phyloP scores from a whole-genome alignment of 805 yeast species.

The Kuraishia molischiana region DNA sequence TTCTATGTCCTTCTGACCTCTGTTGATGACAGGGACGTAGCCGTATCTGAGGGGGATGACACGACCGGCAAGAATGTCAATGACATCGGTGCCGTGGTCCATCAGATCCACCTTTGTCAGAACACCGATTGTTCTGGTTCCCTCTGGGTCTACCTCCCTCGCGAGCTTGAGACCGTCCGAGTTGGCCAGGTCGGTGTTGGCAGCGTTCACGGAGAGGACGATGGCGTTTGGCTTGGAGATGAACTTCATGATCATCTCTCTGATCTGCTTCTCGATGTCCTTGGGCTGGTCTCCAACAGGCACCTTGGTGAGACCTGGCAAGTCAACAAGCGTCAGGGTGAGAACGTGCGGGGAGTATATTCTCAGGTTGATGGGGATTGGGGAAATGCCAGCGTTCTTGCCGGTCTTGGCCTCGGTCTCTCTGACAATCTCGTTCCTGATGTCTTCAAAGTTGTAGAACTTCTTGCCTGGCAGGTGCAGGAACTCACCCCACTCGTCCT shows the following conservation, averaged over 20 bases:
- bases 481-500: slow-evolving; percentile 96
- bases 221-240: slow-evolving; percentile 94
- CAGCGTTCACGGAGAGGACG: slow-evolving; percentile 88
- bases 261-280: slow-evolving; percentile 90
- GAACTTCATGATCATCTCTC: slow-evolving; percentile 86
- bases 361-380: slow-evolving; percentile 88
- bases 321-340: slow-evolving; percentile 88
- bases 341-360: slow-evolving; percentile 90
- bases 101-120: slow-evolving; percentile 92
- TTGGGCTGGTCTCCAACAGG: slow-evolving; percentile 99
- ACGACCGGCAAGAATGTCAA: slow-evolving; percentile 90
- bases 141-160: slow-evolving; percentile 96
- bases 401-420: slow-evolving; percentile 86
- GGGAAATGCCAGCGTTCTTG: slow-evolving; percentile 79
- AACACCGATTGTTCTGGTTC: slow-evolving; percentile 92
- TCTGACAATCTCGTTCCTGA: slow-evolving; percentile 80
- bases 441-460: slow-evolving; percentile 80
- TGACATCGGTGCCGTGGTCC: slow-evolving; percentile 97
- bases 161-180: slow-evolving; percentile 95
- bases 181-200: slow-evolving; percentile 94
- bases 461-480: slow-evolving; percentile 84
- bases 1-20: slow-evolving; percentile 97
- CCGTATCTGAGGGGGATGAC: slow-evolving; percentile 94
- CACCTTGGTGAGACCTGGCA: slow-evolving; percentile 96
- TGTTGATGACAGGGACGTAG: slow-evolving; percentile 91